Base-by-base conservation (phyloP, 2,329 filamentous ascomycete species). In the Decorospora gaudefroyi region DNA sequence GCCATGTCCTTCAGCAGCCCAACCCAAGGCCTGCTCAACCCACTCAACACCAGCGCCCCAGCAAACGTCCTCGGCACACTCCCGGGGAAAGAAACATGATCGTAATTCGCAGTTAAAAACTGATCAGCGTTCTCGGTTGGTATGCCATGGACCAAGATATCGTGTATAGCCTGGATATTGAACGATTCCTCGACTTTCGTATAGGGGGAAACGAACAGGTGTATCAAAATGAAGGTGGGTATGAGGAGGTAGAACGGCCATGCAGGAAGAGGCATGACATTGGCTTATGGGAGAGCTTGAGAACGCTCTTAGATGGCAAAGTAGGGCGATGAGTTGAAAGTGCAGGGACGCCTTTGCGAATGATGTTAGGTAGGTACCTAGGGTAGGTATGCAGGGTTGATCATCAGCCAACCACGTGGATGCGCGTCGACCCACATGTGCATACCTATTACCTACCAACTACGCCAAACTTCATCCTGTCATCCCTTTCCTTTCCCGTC, bases 171-270 rank as follows among this genome's bases (percentile, higher is more conserved):
- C 70, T 99, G 93, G 46, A 97, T 83, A 69, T 96, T 96, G 80
- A 99, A 97, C 0, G 92, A 97, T 72, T 99, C 93, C 71, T 99
- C 93, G 47, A 99, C 93, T 71, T 99, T 99, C 44, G 91, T 96
- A 74, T 95, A 92, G 1, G 93, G 93, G 8, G 91, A 83, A 16
- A 84, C 68, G 49, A 83, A 64, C 42, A 95, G 82, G 70, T 96
- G 88, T 41, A 87, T 42, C 46, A 87, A 68, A 45, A 69, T 51
- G 34, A 61, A 50, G 3, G 49, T 36, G 4, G 67, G 66, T 17
- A 69, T 66, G 10, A 70, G 61, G 13, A 59, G 38, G 30, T 62
- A 62, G 36, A 66, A 61, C 3, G 62, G 44, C 61, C 57, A 61
- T 23, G 55, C 52, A 7, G 57, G 36, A 12, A 47, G 16, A 15